A percentile compares a stretch with the other conserved stretches of the same genome.
These are phyloP conservation scores for Eimeria sp. DNA, from an alignment of 169 alveolate genomes.

Conservation along the genomic window DNA sequence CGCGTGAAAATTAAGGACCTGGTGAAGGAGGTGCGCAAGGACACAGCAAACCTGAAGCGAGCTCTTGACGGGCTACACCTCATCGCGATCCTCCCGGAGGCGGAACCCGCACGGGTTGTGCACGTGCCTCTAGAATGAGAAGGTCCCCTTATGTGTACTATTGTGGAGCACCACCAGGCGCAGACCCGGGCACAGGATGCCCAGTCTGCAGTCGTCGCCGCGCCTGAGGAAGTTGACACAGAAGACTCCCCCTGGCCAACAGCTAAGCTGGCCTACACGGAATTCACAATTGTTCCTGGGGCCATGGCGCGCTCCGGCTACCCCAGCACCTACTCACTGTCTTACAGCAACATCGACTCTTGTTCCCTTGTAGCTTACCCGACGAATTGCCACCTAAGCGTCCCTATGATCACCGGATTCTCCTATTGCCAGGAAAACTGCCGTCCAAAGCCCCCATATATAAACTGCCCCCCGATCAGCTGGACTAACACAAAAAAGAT, in stretches of 20 bases:
- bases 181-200: not conserved
- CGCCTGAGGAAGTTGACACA: not conserved
- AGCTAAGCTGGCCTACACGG: not conserved
- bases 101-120: not conserved
- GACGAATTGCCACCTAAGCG: not conserved
- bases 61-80: not conserved
- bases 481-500: not conserved
- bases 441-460: not conserved
- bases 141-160: not conserved
- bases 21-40: not conserved
- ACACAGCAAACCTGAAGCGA: not conserved
- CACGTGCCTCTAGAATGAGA: not conserved
- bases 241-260: slow-evolving; percentile 5
- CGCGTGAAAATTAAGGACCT: not conserved
- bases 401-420: not conserved
- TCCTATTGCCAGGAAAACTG: not conserved
- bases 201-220: not conserved
- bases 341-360: not conserved
- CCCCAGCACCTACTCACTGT: not conserved
- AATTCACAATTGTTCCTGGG: not conserved
- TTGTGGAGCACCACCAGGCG: not conserved
- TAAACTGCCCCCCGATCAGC: not conserved
- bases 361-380: not conserved
- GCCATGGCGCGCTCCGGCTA: not conserved
- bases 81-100: not conserved